phyloP scores from a whole-genome alignment of 768 basidiomycete species.

The Candolleomyces aberdarensis region DNA sequence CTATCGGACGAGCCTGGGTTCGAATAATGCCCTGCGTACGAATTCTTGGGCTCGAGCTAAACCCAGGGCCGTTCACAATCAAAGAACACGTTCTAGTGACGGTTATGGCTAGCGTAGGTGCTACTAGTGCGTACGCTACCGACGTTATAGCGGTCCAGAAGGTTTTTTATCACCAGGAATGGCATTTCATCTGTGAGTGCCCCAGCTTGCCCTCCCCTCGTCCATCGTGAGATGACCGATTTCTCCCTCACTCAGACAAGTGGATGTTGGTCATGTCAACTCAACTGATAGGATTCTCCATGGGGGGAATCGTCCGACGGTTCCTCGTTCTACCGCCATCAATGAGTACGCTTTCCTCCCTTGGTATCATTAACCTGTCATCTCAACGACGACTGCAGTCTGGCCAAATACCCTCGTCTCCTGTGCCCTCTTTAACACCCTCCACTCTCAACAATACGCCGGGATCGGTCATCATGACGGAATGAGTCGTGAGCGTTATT shows the following conservation, averaged over 20 bases:
- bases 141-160: conserved; percentile 74
- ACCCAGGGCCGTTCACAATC: conserved; percentile 75
- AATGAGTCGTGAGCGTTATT: conserved; percentile 57
- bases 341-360: conserved; percentile 45
- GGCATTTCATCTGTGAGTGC: conserved; percentile 44
- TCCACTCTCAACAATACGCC: conserved; percentile 59
- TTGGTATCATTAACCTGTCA: neutral
- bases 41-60: conserved; percentile 59
- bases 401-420: conserved; percentile 73
- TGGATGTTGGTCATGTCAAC: conserved; percentile 71
- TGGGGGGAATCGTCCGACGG: conserved; percentile 56
- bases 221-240: neutral
- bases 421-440: conserved; percentile 71
- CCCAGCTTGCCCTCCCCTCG: neutral
- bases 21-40: conserved; percentile 48
- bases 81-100: conserved; percentile 69
- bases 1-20: conserved; percentile 67
- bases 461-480: conserved; percentile 54
- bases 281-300: conserved; percentile 60
- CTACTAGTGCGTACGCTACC: conserved; percentile 59
- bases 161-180: conserved; percentile 60
- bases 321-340: conserved; percentile 65
- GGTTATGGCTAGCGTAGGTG: conserved; percentile 59
- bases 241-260: conserved; percentile 32
- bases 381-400: conserved; percentile 34